A percentile compares a stretch with the other conserved stretches of the same genome.
These are phyloP conservation scores for Seiridium cupressi DNA, from an alignment of 2,329 filamentous ascomycete species.

Conservation along the genomic window DNA sequence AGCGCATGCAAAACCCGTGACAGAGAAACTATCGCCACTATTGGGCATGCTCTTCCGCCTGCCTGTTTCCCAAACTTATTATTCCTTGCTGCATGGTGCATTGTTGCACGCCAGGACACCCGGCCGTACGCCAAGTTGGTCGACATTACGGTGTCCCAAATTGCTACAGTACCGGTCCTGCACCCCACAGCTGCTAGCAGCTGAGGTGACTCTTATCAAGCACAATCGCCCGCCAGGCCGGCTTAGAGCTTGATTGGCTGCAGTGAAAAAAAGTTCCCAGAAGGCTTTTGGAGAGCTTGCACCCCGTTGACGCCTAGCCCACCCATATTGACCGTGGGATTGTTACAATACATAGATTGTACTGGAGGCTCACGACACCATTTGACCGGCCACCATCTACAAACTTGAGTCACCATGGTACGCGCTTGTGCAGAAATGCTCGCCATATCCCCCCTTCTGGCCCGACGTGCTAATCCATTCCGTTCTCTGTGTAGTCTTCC, in stretches of 20 bases:
- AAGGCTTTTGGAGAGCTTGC: neutral
- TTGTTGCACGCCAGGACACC: too few relatives aligned
- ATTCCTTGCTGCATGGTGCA: too few relatives aligned
- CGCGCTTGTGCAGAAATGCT: neutral
- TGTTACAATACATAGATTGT: neutral
- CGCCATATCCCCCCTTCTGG: neutral
- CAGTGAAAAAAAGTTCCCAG: slow-evolving; percentile 8
- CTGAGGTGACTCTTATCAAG: neutral
- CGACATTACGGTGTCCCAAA: too few relatives aligned
- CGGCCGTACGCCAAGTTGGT: too few relatives aligned
- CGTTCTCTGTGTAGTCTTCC: slow-evolving; percentile 40
- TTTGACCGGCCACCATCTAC: neutral
- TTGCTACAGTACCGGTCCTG: too few relatives aligned
- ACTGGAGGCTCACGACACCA: neutral
- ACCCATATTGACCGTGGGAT: neutral
- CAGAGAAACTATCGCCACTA: too few relatives aligned
- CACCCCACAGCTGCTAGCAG: neutral
- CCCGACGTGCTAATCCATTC: neutral
- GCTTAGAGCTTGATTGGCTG: slow-evolving; percentile 3
- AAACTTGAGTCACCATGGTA: slow-evolving; percentile 4
- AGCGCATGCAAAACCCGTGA: too few relatives aligned
- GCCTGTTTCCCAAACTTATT: too few relatives aligned
- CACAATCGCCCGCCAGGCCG: neutral
- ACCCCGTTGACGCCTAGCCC: neutral
- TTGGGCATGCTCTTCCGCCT: too few relatives aligned